Conservation (phyloP, 192 early-diverging fungal genomes). For the Piromyces sp. region DNA sequence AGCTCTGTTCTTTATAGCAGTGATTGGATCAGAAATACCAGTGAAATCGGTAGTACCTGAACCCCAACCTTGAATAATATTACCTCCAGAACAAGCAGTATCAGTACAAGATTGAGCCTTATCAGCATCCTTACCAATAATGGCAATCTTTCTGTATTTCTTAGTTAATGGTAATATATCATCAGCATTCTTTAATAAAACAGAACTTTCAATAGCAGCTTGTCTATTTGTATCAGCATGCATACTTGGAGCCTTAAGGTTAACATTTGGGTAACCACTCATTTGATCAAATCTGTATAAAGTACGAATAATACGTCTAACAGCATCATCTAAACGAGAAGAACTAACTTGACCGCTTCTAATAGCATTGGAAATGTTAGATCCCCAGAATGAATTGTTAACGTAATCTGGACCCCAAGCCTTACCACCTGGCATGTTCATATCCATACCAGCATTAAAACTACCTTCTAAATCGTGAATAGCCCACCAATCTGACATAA, state of each 20-base stretch:
- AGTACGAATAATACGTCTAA: slow-evolving; percentile 21
- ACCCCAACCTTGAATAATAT: slow-evolving; percentile 3
- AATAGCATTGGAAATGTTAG: slow-evolving; percentile 10
- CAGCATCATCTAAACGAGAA: slow-evolving; percentile 27
- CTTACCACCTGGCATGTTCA: slow-evolving; percentile 11
- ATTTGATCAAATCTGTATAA: slow-evolving; percentile 19
- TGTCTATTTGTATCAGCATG: background rate
- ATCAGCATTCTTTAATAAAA: slow-evolving; percentile 26
- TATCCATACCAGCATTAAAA: slow-evolving; percentile 24
- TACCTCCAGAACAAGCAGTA: slow-evolving; percentile 2
- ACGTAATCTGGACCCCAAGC: background rate
- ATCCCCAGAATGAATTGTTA: slow-evolving; percentile 11
- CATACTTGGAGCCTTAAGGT: slow-evolving; percentile 5
- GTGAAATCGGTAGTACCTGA: slow-evolving; percentile 6
- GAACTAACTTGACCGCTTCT: slow-evolving; percentile 5
- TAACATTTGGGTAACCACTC: slow-evolving; percentile 14
- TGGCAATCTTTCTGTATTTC: slow-evolving; percentile 9
- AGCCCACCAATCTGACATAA: slow-evolving; percentile 46
- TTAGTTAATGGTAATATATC: slow-evolving; percentile 13
- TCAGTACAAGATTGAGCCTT: background rate
- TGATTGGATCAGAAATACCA: slow-evolving; percentile 1
- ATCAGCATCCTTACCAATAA: slow-evolving; percentile 21
- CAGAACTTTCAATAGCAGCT: background rate
- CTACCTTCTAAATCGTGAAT: slow-evolving; percentile 12
- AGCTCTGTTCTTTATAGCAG: background rate